Conservation (phyloP, 1,139 yeast species). For the Sugiyamaella novakii region DNA sequence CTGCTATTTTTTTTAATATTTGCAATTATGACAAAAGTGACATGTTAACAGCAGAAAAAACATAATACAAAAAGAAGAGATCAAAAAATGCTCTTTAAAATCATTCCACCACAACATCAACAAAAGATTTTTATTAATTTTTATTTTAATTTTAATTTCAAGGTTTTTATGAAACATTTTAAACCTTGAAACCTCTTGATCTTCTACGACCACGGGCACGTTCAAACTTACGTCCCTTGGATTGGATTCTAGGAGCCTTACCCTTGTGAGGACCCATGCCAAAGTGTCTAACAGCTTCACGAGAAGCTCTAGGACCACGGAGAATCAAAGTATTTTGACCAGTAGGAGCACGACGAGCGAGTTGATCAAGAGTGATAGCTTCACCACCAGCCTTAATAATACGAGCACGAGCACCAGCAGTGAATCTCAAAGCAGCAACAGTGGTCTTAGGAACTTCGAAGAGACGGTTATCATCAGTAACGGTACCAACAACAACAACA, state of each 20-base stretch:
- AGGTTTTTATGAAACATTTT: constrained; percentile 43
- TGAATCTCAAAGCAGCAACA: constrained; percentile 98
- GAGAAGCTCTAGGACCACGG: constrained; percentile 98
- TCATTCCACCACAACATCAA: constrained; percentile 11
- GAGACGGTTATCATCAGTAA: constrained; percentile 96
- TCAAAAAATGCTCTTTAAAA: too few species aligned
- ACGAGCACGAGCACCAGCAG: constrained; percentile 98
- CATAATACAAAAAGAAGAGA: constrained; percentile 18
- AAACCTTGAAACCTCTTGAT: constrained; percentile 99
- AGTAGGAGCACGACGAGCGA: constrained; percentile 98
- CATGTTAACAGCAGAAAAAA: constrained; percentile 19
- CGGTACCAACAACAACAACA: constrained; percentile 98
- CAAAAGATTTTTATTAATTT: constrained; percentile 4
- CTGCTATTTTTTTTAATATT: constrained; percentile 19
- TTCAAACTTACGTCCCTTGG: constrained; percentile 99
- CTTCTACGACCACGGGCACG: constrained; percentile 99
- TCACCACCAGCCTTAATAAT: constrained; percentile 99
- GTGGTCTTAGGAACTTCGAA: constrained; percentile 94
- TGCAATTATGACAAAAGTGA: constrained; percentile 14
- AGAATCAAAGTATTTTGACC: constrained; percentile 97
- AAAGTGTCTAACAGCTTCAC: constrained; percentile 99
- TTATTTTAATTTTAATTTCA: constrained; percentile 10
- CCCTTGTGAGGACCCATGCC: constrained; percentile 99
- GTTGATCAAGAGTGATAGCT: constrained; percentile 98
- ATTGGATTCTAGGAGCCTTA: constrained; percentile 98